A percentile compares a stretch with the other conserved stretches of the same genome.
phyloP scores from a whole-genome alignment of 305 asterid genomes.

The Stenogyne calaminthoides region DNA sequence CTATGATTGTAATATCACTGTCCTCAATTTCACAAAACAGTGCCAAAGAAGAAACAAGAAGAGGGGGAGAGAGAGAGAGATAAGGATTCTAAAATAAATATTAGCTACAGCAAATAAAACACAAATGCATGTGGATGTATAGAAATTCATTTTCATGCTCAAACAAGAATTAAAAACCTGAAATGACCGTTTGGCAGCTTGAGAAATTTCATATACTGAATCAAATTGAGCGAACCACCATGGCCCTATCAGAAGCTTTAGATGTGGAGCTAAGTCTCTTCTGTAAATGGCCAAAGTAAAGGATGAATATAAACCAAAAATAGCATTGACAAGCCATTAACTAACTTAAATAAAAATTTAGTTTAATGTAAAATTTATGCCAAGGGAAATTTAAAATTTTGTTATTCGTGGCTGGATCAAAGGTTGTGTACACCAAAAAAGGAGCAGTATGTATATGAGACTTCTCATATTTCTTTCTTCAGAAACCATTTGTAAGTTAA shows the following conservation, averaged over 20 bases:
- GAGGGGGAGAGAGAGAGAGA: background rate
- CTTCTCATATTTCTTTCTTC: conserved; percentile 1
- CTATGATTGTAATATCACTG: conserved; percentile 9
- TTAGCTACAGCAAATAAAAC: conserved; percentile 12
- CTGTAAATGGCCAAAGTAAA: conserved; percentile 53
- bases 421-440: background rate
- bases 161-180: conserved; percentile 61
- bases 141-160: conserved; percentile 19
- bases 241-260: conserved; percentile 91
- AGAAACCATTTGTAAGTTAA: conserved; percentile 5
- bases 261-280: conserved; percentile 91
- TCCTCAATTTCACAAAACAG: conserved; percentile 6
- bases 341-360: conserved; percentile 20
- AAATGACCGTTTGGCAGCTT: conserved; percentile 91
- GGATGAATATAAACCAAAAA: conserved; percentile 19
- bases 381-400: background rate
- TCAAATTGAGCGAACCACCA: conserved; percentile 99
- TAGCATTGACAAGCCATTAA: conserved; percentile 14
- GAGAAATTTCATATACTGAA: conserved; percentile 87
- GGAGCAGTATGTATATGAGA: background rate
- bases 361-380: background rate
- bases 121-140: background rate
- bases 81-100: conserved; percentile 6
- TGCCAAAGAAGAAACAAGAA: conserved; percentile 1
- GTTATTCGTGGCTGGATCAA: conserved; percentile 18